Percentiles rank a stretch among this genome's conserved stretches.
Conservation (phyloP, 2,329 filamentous ascomycete genomes). For the Nemania abortiva region DNA sequence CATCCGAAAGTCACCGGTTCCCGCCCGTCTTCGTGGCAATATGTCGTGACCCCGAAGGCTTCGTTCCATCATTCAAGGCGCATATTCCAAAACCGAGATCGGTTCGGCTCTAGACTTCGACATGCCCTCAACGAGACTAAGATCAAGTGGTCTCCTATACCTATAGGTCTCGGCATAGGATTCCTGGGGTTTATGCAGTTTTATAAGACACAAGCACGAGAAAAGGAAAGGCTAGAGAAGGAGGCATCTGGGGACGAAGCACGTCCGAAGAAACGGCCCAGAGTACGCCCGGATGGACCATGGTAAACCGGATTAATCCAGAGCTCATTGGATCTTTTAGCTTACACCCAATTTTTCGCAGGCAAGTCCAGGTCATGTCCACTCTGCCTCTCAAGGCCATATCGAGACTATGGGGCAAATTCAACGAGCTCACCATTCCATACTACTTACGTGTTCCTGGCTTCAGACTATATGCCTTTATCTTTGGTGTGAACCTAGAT, state of each 20-base stretch:
- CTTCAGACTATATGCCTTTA: slow-evolving; percentile 89
- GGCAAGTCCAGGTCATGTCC: slow-evolving; percentile 93
- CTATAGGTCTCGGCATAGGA: slow-evolving; percentile 84
- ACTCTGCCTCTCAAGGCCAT: slow-evolving; percentile 91
- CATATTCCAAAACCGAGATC: slow-evolving; percentile 54
- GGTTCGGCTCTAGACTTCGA: slow-evolving; percentile 65
- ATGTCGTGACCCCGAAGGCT: slow-evolving; percentile 47
- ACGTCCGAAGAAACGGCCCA: slow-evolving; percentile 64
- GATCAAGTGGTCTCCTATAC: slow-evolving; percentile 91
- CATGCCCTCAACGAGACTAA: slow-evolving; percentile 64
- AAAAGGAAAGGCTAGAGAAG: slow-evolving; percentile 65
- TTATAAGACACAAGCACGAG: slow-evolving; percentile 76
- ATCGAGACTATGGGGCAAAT: slow-evolving; percentile 87
- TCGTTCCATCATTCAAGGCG: slow-evolving; percentile 60
- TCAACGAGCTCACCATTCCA: slow-evolving; percentile 90
- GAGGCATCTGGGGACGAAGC: slow-evolving; percentile 58
- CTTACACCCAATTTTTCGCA: slow-evolving; percentile 47
- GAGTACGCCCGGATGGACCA: slow-evolving; percentile 84
- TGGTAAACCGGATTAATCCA: slow-evolving; percentile 65
- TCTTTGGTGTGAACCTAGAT: slow-evolving; percentile 90
- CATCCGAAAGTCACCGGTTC: slow-evolving; percentile 39
- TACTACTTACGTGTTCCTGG: slow-evolving; percentile 89
- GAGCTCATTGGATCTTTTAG: slow-evolving; percentile 5
- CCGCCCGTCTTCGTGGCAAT: slow-evolving; percentile 42
- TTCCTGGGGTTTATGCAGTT: slow-evolving; percentile 87